Conservation (phyloP, 2,329 filamentous ascomycete species). For the Talaromyces sp. region DNA sequence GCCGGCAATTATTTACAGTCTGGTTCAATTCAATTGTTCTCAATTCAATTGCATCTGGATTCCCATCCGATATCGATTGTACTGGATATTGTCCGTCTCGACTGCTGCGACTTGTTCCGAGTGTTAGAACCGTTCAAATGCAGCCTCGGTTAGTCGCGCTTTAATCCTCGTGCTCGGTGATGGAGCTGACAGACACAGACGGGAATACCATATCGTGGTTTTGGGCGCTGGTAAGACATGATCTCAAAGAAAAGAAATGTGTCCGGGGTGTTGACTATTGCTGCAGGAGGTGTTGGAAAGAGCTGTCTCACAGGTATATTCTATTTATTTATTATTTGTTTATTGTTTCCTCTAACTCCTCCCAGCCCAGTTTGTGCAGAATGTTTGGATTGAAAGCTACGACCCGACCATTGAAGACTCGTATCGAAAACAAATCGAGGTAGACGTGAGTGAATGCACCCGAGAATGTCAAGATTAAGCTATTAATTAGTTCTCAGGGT, state of each 20-base stretch:
- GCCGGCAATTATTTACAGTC: no score
- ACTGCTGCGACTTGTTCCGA: no score
- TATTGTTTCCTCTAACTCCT: background rate
- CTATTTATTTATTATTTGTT: background rate
- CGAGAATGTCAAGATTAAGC: background rate
- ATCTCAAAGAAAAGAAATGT: constrained; percentile 1
- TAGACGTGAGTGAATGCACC: constrained; percentile 63
- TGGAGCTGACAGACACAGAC: constrained; percentile 40
- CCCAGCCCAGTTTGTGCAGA: constrained; percentile 83
- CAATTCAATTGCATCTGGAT: background rate
- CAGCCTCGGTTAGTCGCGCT: background rate
- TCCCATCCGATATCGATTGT: background rate
- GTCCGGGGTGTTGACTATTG: constrained; percentile 4
- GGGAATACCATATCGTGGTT: constrained; percentile 78
- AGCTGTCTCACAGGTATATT: constrained; percentile 79
- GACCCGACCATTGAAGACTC: constrained; percentile 86
- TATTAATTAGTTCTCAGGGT: constrained; percentile 52
- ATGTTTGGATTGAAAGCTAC: constrained; percentile 90
- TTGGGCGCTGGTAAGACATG: constrained; percentile 62
- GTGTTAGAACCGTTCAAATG: background rate
- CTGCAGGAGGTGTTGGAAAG: constrained; percentile 77
- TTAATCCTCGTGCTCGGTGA: background rate
- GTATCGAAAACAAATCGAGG: constrained; percentile 80
- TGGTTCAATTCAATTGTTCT: background rate
- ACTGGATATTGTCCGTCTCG: background rate